Conservation (phyloP, 192 early-diverging fungal species). For the Podila clonocystis region DNA sequence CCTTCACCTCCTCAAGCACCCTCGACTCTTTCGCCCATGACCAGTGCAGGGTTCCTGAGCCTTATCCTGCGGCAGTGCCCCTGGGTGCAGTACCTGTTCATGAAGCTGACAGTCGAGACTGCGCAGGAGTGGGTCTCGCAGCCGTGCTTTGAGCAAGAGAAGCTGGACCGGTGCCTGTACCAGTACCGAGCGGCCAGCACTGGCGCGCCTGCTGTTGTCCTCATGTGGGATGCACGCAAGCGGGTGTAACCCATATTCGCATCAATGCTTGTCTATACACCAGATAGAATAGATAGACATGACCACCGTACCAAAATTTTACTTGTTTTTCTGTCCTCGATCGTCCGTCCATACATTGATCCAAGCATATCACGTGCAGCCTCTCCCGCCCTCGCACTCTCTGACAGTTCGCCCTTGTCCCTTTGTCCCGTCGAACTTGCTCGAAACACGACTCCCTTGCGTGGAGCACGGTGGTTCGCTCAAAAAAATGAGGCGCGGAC, state of each 20-base stretch:
- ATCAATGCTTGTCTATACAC: too few species aligned
- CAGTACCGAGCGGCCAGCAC: constrained; percentile 37
- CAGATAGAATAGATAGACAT: too few species aligned
- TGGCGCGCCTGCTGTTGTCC: constrained; percentile 36
- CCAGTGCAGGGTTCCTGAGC: constrained; percentile 28
- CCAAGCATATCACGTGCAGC: too few species aligned
- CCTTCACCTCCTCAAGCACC: not conserved
- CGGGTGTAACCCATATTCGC: not conserved
- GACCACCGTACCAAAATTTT: too few species aligned
- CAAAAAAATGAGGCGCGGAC: too few species aligned
- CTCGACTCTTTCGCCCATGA: not conserved
- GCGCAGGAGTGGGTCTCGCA: constrained; percentile 48
- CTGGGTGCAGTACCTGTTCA: constrained; percentile 46
- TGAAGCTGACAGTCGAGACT: constrained; percentile 43
- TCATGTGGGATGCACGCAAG: constrained; percentile 46
- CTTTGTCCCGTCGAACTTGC: too few species aligned
- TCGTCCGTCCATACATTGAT: too few species aligned
- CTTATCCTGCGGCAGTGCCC: constrained; percentile 15
- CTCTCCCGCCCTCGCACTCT: too few species aligned
- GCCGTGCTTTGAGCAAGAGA: constrained; percentile 28
- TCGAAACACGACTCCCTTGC: too few species aligned
- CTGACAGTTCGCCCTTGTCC: too few species aligned
- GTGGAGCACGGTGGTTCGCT: too few species aligned
- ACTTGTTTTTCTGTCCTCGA: too few species aligned
- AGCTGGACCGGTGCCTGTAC: constrained; percentile 35